phyloP scores from a whole-genome alignment of 345 rosid species.

The Dipteronia sinensis region DNA sequence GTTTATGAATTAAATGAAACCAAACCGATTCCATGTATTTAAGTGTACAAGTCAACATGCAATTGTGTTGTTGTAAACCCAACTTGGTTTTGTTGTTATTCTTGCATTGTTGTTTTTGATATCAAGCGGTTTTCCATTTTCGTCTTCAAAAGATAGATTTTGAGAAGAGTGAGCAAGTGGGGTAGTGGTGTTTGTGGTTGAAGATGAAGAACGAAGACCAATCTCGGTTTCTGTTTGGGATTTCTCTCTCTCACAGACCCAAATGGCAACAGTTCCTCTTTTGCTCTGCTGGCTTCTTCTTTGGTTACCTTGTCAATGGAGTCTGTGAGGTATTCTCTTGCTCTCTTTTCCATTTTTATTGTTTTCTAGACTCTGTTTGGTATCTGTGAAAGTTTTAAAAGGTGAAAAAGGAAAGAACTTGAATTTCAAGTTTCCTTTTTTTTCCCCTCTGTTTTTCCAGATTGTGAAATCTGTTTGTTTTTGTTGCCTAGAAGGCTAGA shows the following conservation, averaged over 20 bases:
- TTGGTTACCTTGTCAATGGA: constrained; percentile 68
- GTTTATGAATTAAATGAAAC: neutral
- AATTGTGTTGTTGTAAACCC: neutral
- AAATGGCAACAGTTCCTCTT: constrained; percentile 60
- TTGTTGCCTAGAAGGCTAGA: neutral
- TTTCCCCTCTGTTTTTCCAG: no score
- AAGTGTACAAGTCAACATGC: constrained; percentile 16
- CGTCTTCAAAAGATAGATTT: neutral
- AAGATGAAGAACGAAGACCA: constrained; percentile 60
- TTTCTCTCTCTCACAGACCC: constrained; percentile 62
- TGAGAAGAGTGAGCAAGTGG: neutral
- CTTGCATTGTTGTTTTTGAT: constrained; percentile 1
- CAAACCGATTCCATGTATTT: neutral
- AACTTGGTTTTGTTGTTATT: neutral
- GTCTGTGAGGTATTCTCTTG: constrained; percentile 50
- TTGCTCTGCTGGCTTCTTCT: constrained; percentile 67
- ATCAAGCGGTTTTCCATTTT: neutral
- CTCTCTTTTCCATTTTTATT: neutral
- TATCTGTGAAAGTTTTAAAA: neutral
- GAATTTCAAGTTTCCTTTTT: neutral
- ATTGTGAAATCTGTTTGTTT: neutral
- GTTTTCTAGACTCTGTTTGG: neutral
- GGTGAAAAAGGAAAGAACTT: neutral
- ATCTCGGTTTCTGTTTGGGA: constrained; percentile 57
- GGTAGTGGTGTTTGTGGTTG: no score